Percentiles rank a stretch among this genome's conserved stretches.
Conservation (phyloP, 1,284 basidiomycete species). For the Rhodofomes roseus region DNA sequence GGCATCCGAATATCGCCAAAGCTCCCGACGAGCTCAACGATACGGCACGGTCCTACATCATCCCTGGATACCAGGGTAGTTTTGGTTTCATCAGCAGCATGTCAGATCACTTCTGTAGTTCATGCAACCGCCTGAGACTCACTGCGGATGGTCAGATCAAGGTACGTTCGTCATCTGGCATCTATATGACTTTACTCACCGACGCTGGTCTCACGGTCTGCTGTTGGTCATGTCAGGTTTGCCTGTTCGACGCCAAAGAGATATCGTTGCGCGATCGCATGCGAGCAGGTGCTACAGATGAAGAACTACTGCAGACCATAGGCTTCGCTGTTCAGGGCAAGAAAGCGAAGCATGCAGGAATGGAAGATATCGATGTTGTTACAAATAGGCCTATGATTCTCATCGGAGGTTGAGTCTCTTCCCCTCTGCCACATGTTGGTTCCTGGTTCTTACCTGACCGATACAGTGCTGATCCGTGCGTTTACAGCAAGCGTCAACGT, state of each 20-base stretch:
- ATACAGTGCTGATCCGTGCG: conserved; percentile 13
- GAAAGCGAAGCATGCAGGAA: conserved; percentile 81
- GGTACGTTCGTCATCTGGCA: conserved; percentile 35
- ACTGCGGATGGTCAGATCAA: conserved; percentile 91
- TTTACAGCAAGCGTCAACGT: background rate
- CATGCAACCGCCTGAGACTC: conserved; percentile 80
- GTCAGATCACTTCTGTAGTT: conserved; percentile 89
- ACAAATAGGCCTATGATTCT: conserved; percentile 86
- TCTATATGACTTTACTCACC: background rate
- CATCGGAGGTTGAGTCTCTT: conserved; percentile 78
- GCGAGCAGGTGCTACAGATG: conserved; percentile 61
- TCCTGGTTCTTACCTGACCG: background rate
- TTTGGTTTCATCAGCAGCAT: conserved; percentile 90
- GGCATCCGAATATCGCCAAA: conserved; percentile 48
- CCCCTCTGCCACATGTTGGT: conserved; percentile 19
- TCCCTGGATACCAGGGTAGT: conserved; percentile 70
- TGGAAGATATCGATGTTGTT: conserved; percentile 74
- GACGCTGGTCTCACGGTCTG: background rate
- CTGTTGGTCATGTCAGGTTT: conserved; percentile 52
- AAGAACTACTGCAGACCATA: conserved; percentile 61
- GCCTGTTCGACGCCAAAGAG: conserved; percentile 84
- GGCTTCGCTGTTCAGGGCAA: conserved; percentile 69
- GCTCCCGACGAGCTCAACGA: conserved; percentile 71
- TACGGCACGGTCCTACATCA: conserved; percentile 76
- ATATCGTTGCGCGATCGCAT: conserved; percentile 78